Evolutionary conservation across 768 basidiomycete genomes (phyloP), one percentile per base, ranked within the genome.

Genomic region (Podaxis sp.): DNA sequence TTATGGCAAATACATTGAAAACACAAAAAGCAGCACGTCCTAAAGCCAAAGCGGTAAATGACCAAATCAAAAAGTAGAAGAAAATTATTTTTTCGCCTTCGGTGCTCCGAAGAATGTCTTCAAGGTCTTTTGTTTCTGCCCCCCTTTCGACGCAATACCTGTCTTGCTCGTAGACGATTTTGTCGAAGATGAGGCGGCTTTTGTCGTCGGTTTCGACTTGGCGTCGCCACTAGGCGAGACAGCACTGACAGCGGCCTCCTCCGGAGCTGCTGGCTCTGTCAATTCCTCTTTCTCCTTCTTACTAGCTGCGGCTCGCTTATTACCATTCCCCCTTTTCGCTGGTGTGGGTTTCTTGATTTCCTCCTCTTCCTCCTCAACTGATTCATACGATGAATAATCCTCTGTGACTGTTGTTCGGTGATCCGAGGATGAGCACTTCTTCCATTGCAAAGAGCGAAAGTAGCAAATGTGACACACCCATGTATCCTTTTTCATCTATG

Each of bases 361-460:
- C 16, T 69, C 59, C 61, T 64, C 70, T 61, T 81, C 85, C 21
- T 79, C 83, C 28, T 86, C 88, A 6, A 88, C 88, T 7, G 90
- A 91, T 72, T 93, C 91, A 67, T 90, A 93, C 16, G 84, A 84
- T 5, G 89, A 89, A 68, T 90, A 89, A 68, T 93, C 91, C 68
- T 90, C 87, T 38, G 81, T 87, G 14, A 82, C 91, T 93, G 64
- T 55, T 25, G 48, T 52, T 63, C 28, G 35, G 51, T 46, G 32
- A 55, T 60, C 59, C 51, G 40, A 44, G 51, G 51, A n/a, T 61
- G 47, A 61, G 52, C 36, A 14, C 25, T 25, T 38, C 18, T 37
- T 48, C 23, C 36, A 62, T 38, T 55, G 2, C 51, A 36, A 52
- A 28, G 1, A 37, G 11, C 11, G 13, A 5, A 57, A 57, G 56